A percentile compares a stretch with the other conserved stretches of the same genome.
These are phyloP conservation scores for Linum tenue DNA, from an alignment of 345 rosid genomes.

Conservation along the genomic window DNA sequence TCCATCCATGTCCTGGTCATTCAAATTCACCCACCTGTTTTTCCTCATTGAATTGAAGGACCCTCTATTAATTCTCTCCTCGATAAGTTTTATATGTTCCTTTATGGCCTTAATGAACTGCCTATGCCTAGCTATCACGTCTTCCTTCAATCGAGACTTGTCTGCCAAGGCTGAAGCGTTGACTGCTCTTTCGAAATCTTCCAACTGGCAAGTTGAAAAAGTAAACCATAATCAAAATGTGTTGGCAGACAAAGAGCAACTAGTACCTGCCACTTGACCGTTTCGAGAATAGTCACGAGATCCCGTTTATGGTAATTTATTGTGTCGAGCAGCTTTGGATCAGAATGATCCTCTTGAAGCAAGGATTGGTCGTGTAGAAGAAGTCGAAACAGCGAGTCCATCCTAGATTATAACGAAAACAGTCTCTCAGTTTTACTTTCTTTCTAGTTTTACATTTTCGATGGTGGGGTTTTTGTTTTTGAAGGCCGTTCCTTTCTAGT, in stretches of 20 bases:
- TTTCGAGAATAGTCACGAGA: constrained; percentile 45
- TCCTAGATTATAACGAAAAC: constrained; percentile 19
- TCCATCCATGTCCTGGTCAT: constrained; percentile 40
- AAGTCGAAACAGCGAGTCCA: constrained; percentile 44
- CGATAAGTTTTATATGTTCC: constrained; percentile 39
- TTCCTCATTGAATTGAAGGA: constrained; percentile 10
- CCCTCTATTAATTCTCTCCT: constrained; percentile 27
- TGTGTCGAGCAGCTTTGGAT: constrained; percentile 28
- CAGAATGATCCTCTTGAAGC: constrained; percentile 25
- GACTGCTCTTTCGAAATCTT: constrained; percentile 51
- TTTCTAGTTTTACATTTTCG: no score
- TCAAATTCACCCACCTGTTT: constrained; percentile 28
- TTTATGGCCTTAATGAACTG: constrained; percentile 43
- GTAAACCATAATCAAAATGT: constrained; percentile 15
- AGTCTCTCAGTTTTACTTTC: background rate
- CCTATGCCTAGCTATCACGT: constrained; percentile 31
- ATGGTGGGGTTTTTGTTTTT: no score
- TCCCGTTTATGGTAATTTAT: constrained; percentile 43
- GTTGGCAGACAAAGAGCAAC: background rate
- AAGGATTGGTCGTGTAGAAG: constrained; percentile 39
- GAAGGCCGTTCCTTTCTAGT: no score
- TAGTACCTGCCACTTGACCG: constrained; percentile 54
- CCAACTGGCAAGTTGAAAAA: constrained; percentile 27
- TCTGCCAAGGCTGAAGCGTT: constrained; percentile 25
- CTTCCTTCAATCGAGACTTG: constrained; percentile 24